Evolutionary conservation across 177 flowering plant genomes (phyloP).

Genomic region (Vitis hybrid): DNA sequence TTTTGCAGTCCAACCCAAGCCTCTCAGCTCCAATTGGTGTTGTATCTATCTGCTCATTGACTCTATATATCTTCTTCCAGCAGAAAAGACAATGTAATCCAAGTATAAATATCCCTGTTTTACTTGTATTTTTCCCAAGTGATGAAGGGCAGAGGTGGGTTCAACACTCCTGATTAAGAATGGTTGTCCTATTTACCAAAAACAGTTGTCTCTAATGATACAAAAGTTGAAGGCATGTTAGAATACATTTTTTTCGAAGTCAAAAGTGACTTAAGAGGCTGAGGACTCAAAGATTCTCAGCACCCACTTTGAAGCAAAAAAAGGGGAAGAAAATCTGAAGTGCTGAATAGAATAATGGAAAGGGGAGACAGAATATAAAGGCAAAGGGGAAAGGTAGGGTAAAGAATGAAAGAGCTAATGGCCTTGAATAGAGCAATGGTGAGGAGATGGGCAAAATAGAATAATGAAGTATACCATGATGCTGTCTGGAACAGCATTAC

Average conservation of each 20-base stretch:
- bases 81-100: background rate
- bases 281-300: slow-evolving; percentile 17
- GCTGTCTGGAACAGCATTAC: slow-evolving; percentile 20
- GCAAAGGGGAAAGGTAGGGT: slow-evolving; percentile 11
- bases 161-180: background rate
- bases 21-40: no score
- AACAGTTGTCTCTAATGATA: slow-evolving; percentile 9
- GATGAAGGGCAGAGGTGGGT: slow-evolving; percentile 7
- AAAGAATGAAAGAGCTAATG: background rate
- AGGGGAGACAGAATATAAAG: background rate
- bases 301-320: slow-evolving; percentile 22
- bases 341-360: slow-evolving; percentile 21
- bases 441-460: slow-evolving; percentile 15
- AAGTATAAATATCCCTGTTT: no score
- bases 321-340: background rate
- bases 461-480: slow-evolving; percentile 14
- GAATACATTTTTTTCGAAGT: slow-evolving; percentile 15
- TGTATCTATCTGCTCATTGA: no score
- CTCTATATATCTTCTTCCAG: background rate
- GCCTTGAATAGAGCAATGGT: slow-evolving; percentile 5
- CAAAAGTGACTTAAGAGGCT: slow-evolving; percentile 23
- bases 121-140: background rate
- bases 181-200: slow-evolving; percentile 2
- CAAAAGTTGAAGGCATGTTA: slow-evolving; percentile 5
- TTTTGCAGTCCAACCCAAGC: no score